phyloP scores from a whole-genome alignment of 208 protist species.

The Strigomonas oncopelti region DNA sequence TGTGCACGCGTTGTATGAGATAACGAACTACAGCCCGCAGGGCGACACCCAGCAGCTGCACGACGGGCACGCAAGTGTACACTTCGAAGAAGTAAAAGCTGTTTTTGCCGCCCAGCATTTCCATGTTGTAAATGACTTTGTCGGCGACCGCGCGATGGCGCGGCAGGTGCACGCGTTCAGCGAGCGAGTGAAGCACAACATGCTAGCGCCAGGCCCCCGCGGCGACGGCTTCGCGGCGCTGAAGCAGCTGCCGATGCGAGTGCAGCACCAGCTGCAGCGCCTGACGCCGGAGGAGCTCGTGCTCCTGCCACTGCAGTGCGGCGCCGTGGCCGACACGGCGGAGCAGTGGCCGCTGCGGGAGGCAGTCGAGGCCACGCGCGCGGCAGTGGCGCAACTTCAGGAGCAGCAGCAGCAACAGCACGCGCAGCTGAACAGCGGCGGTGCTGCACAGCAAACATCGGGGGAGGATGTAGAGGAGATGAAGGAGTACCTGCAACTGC shows the following conservation, averaged over 20 bases:
- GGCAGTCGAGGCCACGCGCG: neutral
- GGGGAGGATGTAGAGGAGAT: neutral
- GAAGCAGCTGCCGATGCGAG: constrained; percentile 34
- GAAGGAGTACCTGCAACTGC: neutral
- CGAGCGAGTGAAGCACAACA: constrained; percentile 21
- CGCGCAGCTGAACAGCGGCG: neutral
- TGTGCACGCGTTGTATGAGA: neutral
- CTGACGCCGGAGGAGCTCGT: constrained; percentile 51
- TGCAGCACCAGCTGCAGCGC: constrained; percentile 43
- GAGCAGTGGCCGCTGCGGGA: neutral
- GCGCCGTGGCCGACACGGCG: neutral
- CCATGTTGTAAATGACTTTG: constrained; percentile 67
- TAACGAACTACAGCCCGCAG: neutral
- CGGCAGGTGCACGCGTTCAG: constrained; percentile 14
- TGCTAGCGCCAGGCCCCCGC: constrained; percentile 8
- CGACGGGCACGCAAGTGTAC: constrained; percentile 11
- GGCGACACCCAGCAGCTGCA: too few species aligned
- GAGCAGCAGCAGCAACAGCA: neutral
- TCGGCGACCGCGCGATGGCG: constrained; percentile 48
- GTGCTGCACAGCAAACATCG: neutral
- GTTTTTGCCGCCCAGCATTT: constrained; percentile 61
- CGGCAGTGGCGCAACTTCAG: neutral
- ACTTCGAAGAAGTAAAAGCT: constrained; percentile 60
- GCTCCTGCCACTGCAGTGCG: constrained; percentile 32
- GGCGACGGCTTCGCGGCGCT: constrained; percentile 16